Evolutionary conservation across 2,329 filamentous ascomycete species (phyloP).

Genomic region (Myriosclerotinia curreyana): DNA sequence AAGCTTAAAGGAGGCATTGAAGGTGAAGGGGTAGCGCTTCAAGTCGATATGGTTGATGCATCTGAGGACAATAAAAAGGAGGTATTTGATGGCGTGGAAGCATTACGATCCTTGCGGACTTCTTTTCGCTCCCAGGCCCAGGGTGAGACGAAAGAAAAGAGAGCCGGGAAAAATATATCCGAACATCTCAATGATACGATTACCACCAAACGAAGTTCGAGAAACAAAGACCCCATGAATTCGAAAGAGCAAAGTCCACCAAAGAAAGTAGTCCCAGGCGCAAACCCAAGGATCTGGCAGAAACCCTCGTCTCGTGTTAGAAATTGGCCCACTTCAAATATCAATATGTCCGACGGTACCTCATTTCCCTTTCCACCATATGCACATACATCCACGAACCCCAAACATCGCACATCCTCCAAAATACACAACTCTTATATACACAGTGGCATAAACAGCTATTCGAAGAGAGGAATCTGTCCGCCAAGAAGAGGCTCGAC

Average conservation of each 20-base stretch:
- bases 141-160: not conserved
- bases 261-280: not conserved
- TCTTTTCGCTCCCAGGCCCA: not conserved
- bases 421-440: not conserved
- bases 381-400: not conserved
- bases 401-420: not conserved
- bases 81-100: not conserved
- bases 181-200: not conserved
- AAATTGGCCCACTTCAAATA: not conserved
- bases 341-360: not conserved
- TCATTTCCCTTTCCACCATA: slow-evolving; percentile 1
- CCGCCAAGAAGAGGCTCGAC: not conserved
- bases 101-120: not conserved
- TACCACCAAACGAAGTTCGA: not conserved
- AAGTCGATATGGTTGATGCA: not conserved
- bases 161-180: not conserved
- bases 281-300: slow-evolving; percentile 10
- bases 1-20: slow-evolving; percentile 23
- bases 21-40: slow-evolving; percentile 26
- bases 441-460: not conserved
- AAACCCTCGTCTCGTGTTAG: slow-evolving; percentile 7
- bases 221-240: not conserved
- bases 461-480: not conserved
- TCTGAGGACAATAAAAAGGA: not conserved
- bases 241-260: not conserved